phyloP scores from a whole-genome alignment of 176 grass and related monocot species.

The Secale cereale region DNA sequence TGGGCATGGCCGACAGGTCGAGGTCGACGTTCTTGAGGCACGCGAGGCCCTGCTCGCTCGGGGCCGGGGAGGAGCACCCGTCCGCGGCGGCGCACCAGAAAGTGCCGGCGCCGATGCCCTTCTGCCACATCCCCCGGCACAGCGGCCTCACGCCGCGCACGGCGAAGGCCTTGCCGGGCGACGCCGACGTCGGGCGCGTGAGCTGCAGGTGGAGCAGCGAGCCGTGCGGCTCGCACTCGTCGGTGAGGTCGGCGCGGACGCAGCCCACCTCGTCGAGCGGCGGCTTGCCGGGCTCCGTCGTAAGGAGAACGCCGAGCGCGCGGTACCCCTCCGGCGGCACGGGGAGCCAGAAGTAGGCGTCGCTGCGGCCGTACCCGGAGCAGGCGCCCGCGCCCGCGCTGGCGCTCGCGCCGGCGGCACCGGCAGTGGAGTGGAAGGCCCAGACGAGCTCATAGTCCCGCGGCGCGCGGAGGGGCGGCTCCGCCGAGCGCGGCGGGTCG shows the following conservation, averaged over 20 bases:
- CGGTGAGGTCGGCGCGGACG: constrained; percentile 68
- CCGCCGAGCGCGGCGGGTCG: background rate
- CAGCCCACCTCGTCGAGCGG: constrained; percentile 47
- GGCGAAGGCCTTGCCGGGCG: constrained; percentile 25
- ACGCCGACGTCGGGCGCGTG: background rate
- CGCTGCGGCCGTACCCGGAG: background rate
- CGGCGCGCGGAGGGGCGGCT: constrained; percentile 36
- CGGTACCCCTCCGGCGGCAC: constrained; percentile 55
- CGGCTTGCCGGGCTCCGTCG: constrained; percentile 44
- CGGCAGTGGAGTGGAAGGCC: constrained; percentile 28
- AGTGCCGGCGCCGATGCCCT: constrained; percentile 52
- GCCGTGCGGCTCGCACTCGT: constrained; percentile 51
- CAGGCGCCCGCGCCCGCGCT: background rate
- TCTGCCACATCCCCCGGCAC: constrained; percentile 45
- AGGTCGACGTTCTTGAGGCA: constrained; percentile 71
- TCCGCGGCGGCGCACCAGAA: constrained; percentile 58
- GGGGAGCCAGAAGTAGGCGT: constrained; percentile 75
- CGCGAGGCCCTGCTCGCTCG: constrained; percentile 28
- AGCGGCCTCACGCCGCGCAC: constrained; percentile 59
- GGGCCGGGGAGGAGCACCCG: constrained; percentile 9
- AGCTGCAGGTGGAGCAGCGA: constrained; percentile 47
- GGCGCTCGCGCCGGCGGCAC: background rate
- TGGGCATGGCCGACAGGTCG: constrained; percentile 78
- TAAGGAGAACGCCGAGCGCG: constrained; percentile 55
- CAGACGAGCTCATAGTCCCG: constrained; percentile 57